These are phyloP conservation scores for Neonectria sp. DNA, from an alignment of 2,329 filamentous ascomycete genomes.

Conservation along the genomic window DNA sequence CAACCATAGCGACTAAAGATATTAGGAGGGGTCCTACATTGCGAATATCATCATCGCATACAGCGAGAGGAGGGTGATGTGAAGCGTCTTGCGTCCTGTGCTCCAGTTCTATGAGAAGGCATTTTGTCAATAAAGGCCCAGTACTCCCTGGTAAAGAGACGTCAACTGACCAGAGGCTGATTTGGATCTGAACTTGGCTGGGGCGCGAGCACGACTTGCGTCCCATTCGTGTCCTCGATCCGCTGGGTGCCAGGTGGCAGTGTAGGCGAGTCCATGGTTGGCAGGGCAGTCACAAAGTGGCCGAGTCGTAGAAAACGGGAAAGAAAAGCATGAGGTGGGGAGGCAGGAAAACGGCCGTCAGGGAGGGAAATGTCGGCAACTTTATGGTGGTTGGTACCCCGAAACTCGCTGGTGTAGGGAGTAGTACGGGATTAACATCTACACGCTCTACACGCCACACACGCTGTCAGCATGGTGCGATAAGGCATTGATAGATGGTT, in stretches of 20 bases:
- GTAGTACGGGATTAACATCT: background rate
- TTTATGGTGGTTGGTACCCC: background rate
- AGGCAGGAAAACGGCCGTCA: too few species aligned
- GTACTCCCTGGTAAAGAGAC: background rate
- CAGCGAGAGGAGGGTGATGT: conserved; percentile 31
- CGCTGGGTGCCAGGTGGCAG: conserved; percentile 38
- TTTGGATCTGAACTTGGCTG: conserved; percentile 39
- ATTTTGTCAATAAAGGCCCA: background rate
- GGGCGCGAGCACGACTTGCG: conserved; percentile 34
- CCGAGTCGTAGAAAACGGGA: background rate
- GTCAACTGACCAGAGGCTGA: conserved; percentile 33
- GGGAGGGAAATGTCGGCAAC: background rate
- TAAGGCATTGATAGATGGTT: background rate
- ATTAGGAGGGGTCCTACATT: conserved; percentile 24
- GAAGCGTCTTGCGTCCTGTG: conserved; percentile 27
- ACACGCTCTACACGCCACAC: background rate
- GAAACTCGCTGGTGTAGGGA: background rate
- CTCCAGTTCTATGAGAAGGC: conserved; percentile 33
- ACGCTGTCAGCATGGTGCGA: background rate
- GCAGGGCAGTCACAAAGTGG: background rate
- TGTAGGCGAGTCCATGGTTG: conserved; percentile 1
- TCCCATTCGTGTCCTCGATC: conserved; percentile 34
- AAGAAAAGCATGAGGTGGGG: background rate
- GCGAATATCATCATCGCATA: conserved; percentile 41
- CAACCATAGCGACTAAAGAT: background rate